A percentile compares a stretch with the other conserved stretches of the same genome.
Evolutionary conservation across 371 early-diverging fungal species (phyloP).

Genomic region (Saksenaea vasiformis): DNA sequence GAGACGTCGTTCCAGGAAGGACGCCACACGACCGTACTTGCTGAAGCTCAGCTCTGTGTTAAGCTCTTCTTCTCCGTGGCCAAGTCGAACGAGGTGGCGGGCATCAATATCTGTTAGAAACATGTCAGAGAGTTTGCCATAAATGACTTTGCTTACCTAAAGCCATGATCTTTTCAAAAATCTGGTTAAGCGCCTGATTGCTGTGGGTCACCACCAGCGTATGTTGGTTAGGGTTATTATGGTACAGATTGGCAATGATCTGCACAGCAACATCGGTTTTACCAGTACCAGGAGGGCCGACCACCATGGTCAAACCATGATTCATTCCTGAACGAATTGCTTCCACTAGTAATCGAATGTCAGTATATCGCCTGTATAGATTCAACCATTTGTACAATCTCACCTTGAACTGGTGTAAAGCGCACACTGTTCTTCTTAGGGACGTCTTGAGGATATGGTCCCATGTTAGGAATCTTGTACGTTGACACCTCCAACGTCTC

Average conservation of each 20-base stretch:
- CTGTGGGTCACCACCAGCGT: constrained; percentile 93
- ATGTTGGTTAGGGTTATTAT: constrained; percentile 83
- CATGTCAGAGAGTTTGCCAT: background rate
- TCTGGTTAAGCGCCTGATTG: constrained; percentile 93
- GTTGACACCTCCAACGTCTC: constrained; percentile 56
- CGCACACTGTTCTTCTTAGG: constrained; percentile 70
- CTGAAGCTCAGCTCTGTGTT: constrained; percentile 81
- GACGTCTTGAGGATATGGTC: constrained; percentile 74
- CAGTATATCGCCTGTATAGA: background rate
- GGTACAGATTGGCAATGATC: constrained; percentile 91
- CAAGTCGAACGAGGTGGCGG: constrained; percentile 90
- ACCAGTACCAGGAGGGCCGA: constrained; percentile 97
- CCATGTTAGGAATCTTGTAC: constrained; percentile 64
- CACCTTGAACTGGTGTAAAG: constrained; percentile 86
- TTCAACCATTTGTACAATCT: constrained; percentile 4
- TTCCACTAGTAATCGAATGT: constrained; percentile 48
- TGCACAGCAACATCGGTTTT: constrained; percentile 98
- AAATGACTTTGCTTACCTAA: constrained; percentile 31
- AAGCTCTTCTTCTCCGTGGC: constrained; percentile 92
- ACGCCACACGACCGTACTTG: constrained; percentile 91
- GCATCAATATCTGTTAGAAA: constrained; percentile 78
- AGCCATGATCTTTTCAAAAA: constrained; percentile 89
- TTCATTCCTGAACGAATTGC: constrained; percentile 86
- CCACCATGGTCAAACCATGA: constrained; percentile 87
- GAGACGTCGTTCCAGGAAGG: constrained; percentile 84